phyloP scores from a whole-genome alignment of 495 filamentous ascomycete genomes.

The Cryomyces minteri region DNA sequence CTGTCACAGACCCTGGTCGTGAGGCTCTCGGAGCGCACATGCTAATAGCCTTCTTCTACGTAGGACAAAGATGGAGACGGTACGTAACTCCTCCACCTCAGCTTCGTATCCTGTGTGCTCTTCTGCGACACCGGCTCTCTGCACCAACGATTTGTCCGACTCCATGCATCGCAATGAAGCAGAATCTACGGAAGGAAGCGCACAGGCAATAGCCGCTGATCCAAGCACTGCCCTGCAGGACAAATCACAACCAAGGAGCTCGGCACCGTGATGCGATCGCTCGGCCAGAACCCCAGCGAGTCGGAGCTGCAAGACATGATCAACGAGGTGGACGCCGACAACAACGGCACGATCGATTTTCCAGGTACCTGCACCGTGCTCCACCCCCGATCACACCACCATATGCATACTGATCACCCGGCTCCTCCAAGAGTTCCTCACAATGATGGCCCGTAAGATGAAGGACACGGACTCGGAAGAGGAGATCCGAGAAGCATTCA shows the following conservation, averaged over 20 bases:
- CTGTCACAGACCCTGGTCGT: background rate
- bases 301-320: constrained; percentile 99
- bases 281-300: constrained; percentile 97
- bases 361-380: constrained; percentile 41
- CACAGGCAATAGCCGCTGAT: too few relatives aligned
- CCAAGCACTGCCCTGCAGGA: constrained; percentile 30
- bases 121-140: too few relatives aligned
- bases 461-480: constrained; percentile 99
- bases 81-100: constrained; percentile 32
- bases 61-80: constrained; percentile 99
- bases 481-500: constrained; percentile 88
- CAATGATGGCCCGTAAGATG: constrained; percentile 99
- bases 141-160: too few relatives aligned
- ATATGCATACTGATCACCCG: background rate
- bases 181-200: too few relatives aligned
- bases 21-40: background rate
- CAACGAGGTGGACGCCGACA: constrained; percentile 98
- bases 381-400: background rate
- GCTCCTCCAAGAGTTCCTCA: constrained; percentile 62
- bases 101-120: background rate
- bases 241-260: constrained; percentile 99
- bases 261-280: constrained; percentile 98
- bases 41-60: constrained; percentile 3
- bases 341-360: constrained; percentile 99
- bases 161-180: too few relatives aligned